These are phyloP conservation scores for Beauveria asiatica DNA, from an alignment of 2,329 filamentous ascomycete genomes.

Conservation along the genomic window DNA sequence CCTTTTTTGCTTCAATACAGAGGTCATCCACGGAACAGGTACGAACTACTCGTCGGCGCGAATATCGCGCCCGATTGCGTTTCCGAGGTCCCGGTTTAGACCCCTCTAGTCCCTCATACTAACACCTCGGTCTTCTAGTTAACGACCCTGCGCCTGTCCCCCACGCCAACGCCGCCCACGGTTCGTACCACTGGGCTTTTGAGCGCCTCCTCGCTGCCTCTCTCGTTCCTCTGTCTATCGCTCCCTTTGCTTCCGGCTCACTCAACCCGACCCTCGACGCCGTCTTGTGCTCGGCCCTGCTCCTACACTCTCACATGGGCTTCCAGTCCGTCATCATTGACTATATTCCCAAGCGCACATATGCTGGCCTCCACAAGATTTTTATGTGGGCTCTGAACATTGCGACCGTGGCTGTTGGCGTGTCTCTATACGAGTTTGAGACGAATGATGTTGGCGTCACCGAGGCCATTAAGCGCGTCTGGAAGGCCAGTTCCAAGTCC, in stretches of 20 bases:
- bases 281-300: constrained; percentile 68
- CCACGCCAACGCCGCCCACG: constrained; percentile 64
- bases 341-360: constrained; percentile 69
- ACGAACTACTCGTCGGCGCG: constrained; percentile 24
- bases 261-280: constrained; percentile 86
- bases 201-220: constrained; percentile 76
- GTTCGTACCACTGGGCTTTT: constrained; percentile 98
- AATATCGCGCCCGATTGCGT: neutral
- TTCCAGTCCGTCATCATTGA: constrained; percentile 88
- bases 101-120: neutral
- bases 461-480: constrained; percentile 79
- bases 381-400: constrained; percentile 71
- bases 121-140: constrained; percentile 37
- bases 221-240: constrained; percentile 77
- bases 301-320: constrained; percentile 92
- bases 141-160: constrained; percentile 82
- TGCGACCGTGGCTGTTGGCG: constrained; percentile 69
- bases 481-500: constrained; percentile 52
- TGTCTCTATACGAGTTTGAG: constrained; percentile 97
- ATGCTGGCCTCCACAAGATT: constrained; percentile 58
- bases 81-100: neutral
- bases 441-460: constrained; percentile 95
- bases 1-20: constrained; percentile 31
- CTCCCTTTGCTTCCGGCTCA: constrained; percentile 85
- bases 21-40: constrained; percentile 69